A percentile compares a stretch with the other conserved stretches of the same genome.
These are phyloP conservation scores for Globisporangium uncinulatum DNA, from an alignment of 352 stramenopile genomes.

Conservation along the genomic window DNA sequence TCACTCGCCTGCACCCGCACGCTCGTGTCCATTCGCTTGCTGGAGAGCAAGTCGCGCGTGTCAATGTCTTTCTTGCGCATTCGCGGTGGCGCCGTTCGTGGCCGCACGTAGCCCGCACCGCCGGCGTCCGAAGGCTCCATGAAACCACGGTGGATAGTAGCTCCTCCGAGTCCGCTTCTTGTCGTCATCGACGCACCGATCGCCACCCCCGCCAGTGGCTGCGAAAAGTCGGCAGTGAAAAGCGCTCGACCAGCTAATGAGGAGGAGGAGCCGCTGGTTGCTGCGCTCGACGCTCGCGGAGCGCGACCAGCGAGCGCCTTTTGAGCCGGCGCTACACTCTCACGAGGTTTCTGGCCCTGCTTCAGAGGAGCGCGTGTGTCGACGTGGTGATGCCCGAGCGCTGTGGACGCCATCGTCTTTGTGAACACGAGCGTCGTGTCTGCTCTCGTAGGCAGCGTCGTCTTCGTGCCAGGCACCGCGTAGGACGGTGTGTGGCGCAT, in stretches of 20 bases:
- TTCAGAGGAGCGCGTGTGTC: constrained; percentile 1
- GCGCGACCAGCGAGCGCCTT: constrained; percentile 12
- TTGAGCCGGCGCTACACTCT: constrained; percentile 8
- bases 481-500: constrained; percentile 18
- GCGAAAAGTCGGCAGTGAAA: constrained; percentile 13
- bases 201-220: background rate
- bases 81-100: constrained; percentile 34
- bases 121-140: background rate
- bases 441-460: constrained; percentile 18
- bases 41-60: constrained; percentile 33
- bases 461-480: constrained; percentile 14
- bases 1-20: constrained; percentile 21
- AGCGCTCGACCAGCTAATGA: constrained; percentile 2
- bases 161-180: constrained; percentile 3
- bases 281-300: constrained; percentile 4
- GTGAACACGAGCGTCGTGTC: constrained; percentile 12
- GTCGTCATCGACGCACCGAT: background rate
- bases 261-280: background rate
- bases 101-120: constrained; percentile 8
- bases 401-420: constrained; percentile 8
- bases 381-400: background rate
- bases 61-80: constrained; percentile 37
- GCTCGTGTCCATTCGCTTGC: constrained; percentile 30
- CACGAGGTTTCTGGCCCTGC: constrained; percentile 2
- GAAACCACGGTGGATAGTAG: constrained; percentile 7